phyloP scores from a whole-genome alignment of 2,329 filamentous ascomycete species.

The Colletotrichum sp. region DNA sequence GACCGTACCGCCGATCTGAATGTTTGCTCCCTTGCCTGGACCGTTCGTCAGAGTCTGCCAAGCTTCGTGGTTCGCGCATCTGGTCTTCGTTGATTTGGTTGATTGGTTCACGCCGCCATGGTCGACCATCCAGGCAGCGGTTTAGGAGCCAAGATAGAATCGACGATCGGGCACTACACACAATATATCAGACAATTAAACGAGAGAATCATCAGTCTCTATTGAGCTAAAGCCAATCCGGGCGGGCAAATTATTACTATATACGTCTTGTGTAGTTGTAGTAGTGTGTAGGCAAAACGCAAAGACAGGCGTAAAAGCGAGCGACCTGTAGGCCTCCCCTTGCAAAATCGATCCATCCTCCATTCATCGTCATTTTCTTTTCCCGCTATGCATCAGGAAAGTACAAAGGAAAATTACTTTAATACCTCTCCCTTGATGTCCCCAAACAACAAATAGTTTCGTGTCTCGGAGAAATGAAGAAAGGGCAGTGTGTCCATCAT shows the following conservation, averaged over 20 bases:
- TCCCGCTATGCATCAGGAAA: background rate
- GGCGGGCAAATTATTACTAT: slow-evolving; percentile 25
- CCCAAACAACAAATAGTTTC: background rate
- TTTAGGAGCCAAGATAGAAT: background rate
- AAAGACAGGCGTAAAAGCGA: background rate
- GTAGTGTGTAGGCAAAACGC: background rate
- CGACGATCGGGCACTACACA: background rate
- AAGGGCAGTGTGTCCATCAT: background rate
- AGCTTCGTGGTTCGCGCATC: background rate
- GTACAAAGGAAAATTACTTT: slow-evolving; percentile 13
- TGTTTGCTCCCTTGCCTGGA: background rate
- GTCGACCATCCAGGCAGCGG: background rate
- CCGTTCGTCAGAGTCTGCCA: background rate
- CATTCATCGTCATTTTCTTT: slow-evolving; percentile 7
- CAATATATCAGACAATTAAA: background rate
- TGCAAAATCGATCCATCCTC: background rate
- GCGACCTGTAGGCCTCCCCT: background rate
- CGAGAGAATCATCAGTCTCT: background rate
- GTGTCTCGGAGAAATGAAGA: background rate
- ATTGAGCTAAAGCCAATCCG: background rate
- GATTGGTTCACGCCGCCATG: background rate
- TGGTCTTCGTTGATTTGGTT: background rate
- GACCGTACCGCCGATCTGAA: background rate
- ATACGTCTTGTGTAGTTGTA: slow-evolving; percentile 11
- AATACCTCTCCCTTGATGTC: background rate